Conservation (phyloP, 306 rosid genomes). For the Cucumis sativus region DNA sequence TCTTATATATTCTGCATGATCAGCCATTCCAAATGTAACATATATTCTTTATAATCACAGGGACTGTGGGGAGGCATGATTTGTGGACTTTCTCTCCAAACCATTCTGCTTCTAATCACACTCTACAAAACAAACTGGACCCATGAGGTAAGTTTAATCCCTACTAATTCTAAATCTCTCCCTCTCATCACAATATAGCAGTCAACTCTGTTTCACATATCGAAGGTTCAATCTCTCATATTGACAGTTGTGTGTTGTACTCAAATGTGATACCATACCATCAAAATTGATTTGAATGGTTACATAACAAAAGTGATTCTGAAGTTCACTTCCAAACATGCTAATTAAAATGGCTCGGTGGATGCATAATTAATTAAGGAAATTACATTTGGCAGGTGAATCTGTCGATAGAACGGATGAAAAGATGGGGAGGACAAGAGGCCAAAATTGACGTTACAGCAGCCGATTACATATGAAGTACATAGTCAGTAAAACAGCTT, state of each 20-base stretch:
- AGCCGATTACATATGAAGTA: slow-evolving; percentile 9
- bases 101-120: slow-evolving; percentile 29
- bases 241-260: no score
- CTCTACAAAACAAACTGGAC: slow-evolving; percentile 45
- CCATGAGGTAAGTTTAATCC: slow-evolving; percentile 28
- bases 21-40: neutral
- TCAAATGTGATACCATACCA: no score
- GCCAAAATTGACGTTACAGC: neutral
- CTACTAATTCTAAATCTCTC: neutral
- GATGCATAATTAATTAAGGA: neutral
- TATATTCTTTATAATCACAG: slow-evolving; percentile 11
- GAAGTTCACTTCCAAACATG: no score
- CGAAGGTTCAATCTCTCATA: no score
- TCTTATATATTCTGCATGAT: neutral
- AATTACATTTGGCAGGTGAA: slow-evolving; percentile 24
- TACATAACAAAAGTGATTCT: no score
- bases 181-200: neutral
- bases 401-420: slow-evolving; percentile 29
- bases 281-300: neutral
- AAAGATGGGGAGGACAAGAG: slow-evolving; percentile 40
- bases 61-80: slow-evolving; percentile 62
- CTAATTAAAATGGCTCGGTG: no score
- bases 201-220: no score
- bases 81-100: slow-evolving; percentile 38
- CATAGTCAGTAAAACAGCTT: neutral